Conservation (phyloP, 345 rosid species). For the Eucalyptus dawsonii region DNA sequence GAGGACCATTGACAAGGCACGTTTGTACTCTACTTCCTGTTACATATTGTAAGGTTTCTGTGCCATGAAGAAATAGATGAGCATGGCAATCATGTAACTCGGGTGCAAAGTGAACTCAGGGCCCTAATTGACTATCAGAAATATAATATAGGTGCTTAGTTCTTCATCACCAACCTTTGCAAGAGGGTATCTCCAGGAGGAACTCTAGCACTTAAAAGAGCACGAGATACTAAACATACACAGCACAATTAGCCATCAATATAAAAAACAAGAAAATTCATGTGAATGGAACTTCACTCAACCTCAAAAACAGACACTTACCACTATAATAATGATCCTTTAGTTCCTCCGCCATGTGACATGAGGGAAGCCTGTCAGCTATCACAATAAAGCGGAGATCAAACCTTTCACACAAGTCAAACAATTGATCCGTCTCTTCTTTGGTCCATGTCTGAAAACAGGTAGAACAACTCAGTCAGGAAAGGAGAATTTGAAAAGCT, state of each 20-base stretch:
- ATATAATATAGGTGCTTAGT: neutral
- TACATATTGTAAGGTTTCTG: slow-evolving; percentile 75
- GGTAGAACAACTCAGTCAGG: neutral
- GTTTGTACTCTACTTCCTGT: slow-evolving; percentile 83
- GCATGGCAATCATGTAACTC: neutral
- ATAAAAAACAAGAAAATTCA: neutral
- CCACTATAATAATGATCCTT: slow-evolving; percentile 91
- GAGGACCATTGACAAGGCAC: slow-evolving; percentile 86
- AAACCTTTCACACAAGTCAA: slow-evolving; percentile 67
- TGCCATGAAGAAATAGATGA: neutral
- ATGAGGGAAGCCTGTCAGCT: slow-evolving; percentile 73
- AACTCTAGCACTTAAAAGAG: slow-evolving; percentile 74
- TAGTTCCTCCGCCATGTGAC: slow-evolving; percentile 61
- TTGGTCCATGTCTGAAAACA: slow-evolving; percentile 60
- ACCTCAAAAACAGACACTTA: slow-evolving; percentile 7
- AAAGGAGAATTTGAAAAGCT: neutral
- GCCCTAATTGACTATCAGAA: neutral
- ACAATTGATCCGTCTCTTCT: slow-evolving; percentile 87
- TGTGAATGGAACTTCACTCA: neutral
- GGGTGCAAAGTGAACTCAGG: neutral
- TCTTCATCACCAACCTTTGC: slow-evolving; percentile 39
- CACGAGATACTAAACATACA: slow-evolving; percentile 43
- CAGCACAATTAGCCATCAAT: neutral
- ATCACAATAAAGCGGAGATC: slow-evolving; percentile 77
- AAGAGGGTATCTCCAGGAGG: slow-evolving; percentile 66